phyloP scores from a whole-genome alignment of 768 basidiomycete genomes.

The Stropharia rugosoannulata region DNA sequence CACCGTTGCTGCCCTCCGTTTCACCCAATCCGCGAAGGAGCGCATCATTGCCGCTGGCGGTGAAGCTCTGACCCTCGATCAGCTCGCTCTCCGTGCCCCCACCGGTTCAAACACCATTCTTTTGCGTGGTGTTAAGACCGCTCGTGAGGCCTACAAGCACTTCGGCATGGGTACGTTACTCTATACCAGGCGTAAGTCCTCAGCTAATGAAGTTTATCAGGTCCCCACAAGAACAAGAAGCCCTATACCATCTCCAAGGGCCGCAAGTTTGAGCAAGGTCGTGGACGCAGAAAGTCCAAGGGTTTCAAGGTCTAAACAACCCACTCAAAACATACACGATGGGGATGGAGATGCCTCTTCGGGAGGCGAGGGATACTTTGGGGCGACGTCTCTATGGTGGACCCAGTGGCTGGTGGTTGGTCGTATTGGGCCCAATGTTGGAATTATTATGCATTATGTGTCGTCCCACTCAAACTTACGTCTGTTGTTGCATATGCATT shows the following conservation, averaged over 20 bases:
- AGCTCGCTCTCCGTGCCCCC: constrained; percentile 92
- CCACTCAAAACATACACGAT: constrained; percentile 24
- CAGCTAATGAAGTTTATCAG: constrained; percentile 23
- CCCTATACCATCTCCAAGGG: constrained; percentile 95
- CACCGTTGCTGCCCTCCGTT: constrained; percentile 90
- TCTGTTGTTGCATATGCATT: constrained; percentile 26
- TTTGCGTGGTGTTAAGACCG: constrained; percentile 88
- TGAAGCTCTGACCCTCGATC: constrained; percentile 92
- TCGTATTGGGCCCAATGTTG: constrained; percentile 21
- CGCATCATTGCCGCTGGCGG: constrained; percentile 96
- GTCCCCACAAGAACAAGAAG: constrained; percentile 98
- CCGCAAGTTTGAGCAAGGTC: constrained; percentile 98
- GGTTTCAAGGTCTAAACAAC: constrained; percentile 89
- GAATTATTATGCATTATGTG: constrained; percentile 36
- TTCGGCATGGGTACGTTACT: constrained; percentile 81
- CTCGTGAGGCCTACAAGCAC: constrained; percentile 95
- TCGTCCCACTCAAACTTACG: constrained; percentile 16
- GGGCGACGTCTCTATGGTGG: constrained; percentile 12
- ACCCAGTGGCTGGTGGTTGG: constrained; percentile 18
- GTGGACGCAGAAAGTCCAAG: constrained; percentile 98
- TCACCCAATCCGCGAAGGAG: constrained; percentile 91
- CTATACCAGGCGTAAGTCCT: neutral
- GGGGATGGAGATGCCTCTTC: constrained; percentile 10
- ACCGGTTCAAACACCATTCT: constrained; percentile 95
- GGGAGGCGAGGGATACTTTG: constrained; percentile 5